Base-by-base conservation (phyloP, 2,329 filamentous ascomycete genomes). In the Calonectria crousiana region DNA sequence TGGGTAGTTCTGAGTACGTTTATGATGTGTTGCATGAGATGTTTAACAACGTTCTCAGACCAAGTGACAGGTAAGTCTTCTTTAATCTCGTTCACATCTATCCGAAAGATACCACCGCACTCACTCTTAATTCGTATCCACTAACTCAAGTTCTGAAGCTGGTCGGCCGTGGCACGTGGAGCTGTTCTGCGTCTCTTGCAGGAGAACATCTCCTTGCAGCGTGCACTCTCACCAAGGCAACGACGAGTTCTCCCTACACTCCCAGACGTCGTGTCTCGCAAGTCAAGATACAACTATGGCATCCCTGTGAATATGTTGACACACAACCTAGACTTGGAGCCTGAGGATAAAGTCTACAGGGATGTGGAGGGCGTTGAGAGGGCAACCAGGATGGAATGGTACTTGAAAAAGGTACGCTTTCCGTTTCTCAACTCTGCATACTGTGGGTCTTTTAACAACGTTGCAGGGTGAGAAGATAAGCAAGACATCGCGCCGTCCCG, bases 91-190 rank as follows among this genome's bases (percentile, higher is more conserved):
- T 0, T 3, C 8, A 4, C 9, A 20, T 30, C 28, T 53, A 53
- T 18, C 20, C 11, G 16, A 10, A 3, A 20, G 28, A 34, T 3
- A 26, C 14, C 23, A 6, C 4, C 1, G 28, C 11, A 34, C 16
- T 16, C 51, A 53, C 16, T 4, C 20, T 3, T 1, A 32, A 14
- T 53, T 6, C 18, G 1, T 32, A 9, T 32, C 16, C 5, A 30
- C 51, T 53, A 32, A 53, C 16, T 10, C 9, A 41, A 53, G 16
- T 8, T 5, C 20, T 30, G 4, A 20, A 70, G 68, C 6, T 70
- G 68, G 68, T 70, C 68, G 23, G 56, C 68, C 26, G 68, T 70
- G 16, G 68, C 68, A n/a, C 68, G 34, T 18, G 68, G 68, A 2
- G 68, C 68, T 23, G 68, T 70, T 13, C 38, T 70, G 6, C 68